phyloP scores from a whole-genome alignment of 192 early-diverging fungal species.

The Linnemannia zychae region DNA sequence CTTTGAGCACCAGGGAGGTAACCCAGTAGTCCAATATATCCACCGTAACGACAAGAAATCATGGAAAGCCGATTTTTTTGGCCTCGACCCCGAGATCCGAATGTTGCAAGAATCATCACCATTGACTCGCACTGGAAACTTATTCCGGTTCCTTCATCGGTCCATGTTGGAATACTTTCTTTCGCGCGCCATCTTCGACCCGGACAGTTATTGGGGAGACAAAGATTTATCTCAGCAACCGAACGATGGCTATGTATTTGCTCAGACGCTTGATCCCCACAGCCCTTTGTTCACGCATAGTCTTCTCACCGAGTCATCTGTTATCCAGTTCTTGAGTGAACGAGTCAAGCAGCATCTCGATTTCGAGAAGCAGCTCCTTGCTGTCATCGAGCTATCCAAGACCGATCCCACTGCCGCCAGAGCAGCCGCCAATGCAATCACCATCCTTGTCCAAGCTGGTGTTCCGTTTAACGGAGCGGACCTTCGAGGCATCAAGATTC shows the following conservation, averaged over 20 bases:
- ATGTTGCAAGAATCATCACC: not conserved
- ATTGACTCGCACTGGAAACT: not conserved
- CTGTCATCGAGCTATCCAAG: not conserved
- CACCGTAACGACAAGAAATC: not conserved
- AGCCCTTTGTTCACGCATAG: not conserved
- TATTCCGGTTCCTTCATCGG: not conserved
- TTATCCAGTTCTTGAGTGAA: not conserved
- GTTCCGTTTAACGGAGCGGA: not conserved
- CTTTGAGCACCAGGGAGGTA: not conserved
- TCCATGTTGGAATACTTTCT: constrained; percentile 4
- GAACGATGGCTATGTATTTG: too few species aligned
- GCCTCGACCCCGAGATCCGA: not conserved
- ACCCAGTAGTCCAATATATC: not conserved
- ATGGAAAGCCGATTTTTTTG: constrained; percentile 1
- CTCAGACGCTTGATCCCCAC: not conserved
- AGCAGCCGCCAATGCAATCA: not conserved
- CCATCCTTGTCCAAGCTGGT: not conserved
- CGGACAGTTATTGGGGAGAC: not conserved
- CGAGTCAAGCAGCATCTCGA: not conserved
- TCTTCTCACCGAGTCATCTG: not conserved
- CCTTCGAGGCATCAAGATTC: not conserved
- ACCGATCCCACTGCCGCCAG: too few species aligned
- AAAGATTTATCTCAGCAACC: not conserved
- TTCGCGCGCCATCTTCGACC: not conserved
- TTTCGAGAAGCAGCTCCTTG: not conserved